phyloP scores from a whole-genome alignment of 1,284 basidiomycete species.

The Ustilago xerochloae region DNA sequence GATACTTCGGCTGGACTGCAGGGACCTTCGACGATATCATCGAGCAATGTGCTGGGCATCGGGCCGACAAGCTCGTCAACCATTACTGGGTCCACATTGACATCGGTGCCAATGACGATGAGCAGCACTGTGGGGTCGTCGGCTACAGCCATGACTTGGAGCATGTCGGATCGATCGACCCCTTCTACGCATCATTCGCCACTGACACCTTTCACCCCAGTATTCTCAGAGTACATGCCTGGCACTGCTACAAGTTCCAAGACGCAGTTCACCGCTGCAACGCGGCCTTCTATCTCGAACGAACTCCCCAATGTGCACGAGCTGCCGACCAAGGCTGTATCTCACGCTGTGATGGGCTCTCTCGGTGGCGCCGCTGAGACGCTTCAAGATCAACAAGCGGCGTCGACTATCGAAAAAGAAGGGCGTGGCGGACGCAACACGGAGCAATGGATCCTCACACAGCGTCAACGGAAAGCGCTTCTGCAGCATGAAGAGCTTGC shows the following conservation, averaged over 20 bases:
- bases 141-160: conserved; percentile 36
- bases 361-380: conserved; percentile 12
- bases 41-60: conserved; percentile 6
- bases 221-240: conserved; percentile 48
- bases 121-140: conserved; percentile 27
- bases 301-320: conserved; percentile 8
- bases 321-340: not conserved
- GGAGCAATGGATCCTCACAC: conserved; percentile 45
- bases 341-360: conserved; percentile 7
- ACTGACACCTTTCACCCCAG: conserved; percentile 51
- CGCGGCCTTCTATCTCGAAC: conserved; percentile 8
- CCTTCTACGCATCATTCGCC: conserved; percentile 44
- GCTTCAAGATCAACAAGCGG: conserved; percentile 12
- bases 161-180: conserved; percentile 39
- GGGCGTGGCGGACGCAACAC: conserved; percentile 26
- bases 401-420: not conserved
- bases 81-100: conserved; percentile 16
- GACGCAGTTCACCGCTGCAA: conserved; percentile 14
- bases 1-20: not conserved
- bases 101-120: conserved; percentile 23
- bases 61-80: conserved; percentile 1
- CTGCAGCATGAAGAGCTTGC: conserved; percentile 34
- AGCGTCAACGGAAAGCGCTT: conserved; percentile 30
- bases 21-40: not conserved
- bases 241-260: conserved; percentile 24